phyloP scores from a whole-genome alignment of 2,329 filamentous ascomycete species.

The Neoascochyta sp. region DNA sequence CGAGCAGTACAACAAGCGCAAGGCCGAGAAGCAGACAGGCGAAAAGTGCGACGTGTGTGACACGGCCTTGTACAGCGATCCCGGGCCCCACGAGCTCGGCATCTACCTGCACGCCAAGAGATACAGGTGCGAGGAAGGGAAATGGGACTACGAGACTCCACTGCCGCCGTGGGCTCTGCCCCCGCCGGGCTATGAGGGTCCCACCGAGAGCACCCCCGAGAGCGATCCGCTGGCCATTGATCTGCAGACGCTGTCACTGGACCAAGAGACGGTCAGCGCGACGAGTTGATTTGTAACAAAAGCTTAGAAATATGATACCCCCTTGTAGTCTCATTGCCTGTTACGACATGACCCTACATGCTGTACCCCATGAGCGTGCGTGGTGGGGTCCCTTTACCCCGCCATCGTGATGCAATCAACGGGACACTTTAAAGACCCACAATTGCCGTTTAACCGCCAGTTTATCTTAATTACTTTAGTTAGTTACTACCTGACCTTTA shows the following conservation, averaged over 20 bases:
- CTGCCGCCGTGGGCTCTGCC: constrained; percentile 85
- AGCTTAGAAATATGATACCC: not conserved
- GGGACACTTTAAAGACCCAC: not conserved
- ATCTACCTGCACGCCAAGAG: constrained; percentile 90
- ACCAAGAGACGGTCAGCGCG: not conserved
- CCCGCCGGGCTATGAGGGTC: constrained; percentile 67
- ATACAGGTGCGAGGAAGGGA: constrained; percentile 78
- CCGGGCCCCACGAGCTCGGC: constrained; percentile 81
- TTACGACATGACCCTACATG: too few species aligned
- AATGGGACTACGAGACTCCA: constrained; percentile 82
- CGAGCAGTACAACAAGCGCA: constrained; percentile 80
- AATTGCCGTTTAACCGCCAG: constrained; percentile 20
- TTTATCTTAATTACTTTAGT: too few species aligned
- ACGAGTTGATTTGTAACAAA: constrained; percentile 9
- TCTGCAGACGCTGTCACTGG: constrained; percentile 41
- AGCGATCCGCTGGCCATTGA: constrained; percentile 47
- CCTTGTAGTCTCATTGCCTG: not conserved
- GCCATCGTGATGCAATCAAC: constrained; percentile 5
- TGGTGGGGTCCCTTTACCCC: too few species aligned
- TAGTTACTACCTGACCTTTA: too few species aligned
- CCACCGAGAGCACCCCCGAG: constrained; percentile 58
- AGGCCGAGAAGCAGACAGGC: constrained; percentile 91
- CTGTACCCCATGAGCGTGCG: too few species aligned
- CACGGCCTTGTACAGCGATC: constrained; percentile 89
- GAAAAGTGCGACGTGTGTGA: constrained; percentile 75